phyloP scores from a whole-genome alignment of 495 filamentous ascomycete genomes.

The Platismatia glauca region DNA sequence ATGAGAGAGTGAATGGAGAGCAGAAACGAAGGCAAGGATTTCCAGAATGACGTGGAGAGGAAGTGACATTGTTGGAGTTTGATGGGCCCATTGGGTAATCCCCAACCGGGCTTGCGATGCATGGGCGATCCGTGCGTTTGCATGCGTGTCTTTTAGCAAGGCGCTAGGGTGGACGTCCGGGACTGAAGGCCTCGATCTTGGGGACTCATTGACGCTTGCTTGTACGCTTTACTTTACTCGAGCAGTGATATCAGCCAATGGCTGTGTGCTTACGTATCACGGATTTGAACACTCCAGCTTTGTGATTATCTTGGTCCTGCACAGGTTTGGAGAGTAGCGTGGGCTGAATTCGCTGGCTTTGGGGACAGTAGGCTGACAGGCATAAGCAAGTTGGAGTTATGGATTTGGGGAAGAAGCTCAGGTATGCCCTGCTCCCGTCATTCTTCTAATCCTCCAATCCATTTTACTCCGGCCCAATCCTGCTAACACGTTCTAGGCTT shows the following conservation, averaged over 20 bases:
- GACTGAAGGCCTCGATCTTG: not conserved
- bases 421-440: too few species aligned
- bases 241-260: not conserved
- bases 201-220: not conserved
- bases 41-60: not conserved
- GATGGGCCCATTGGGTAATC: not conserved
- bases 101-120: not conserved
- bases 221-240: not conserved
- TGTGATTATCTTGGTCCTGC: too few species aligned
- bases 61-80: not conserved
- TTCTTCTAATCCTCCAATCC: too few species aligned
- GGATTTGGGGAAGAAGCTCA: too few species aligned
- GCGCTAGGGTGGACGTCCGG: not conserved
- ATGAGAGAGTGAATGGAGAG: not conserved
- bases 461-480: too few species aligned
- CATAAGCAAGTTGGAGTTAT: too few species aligned
- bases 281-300: too few species aligned
- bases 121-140: not conserved
- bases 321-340: too few species aligned
- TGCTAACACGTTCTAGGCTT: not conserved
- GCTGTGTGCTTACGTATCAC: not conserved
- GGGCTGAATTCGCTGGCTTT: too few species aligned
- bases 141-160: conserved; percentile 2
- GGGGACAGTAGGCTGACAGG: too few species aligned
- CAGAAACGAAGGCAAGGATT: too few species aligned